phyloP scores from a whole-genome alignment of 2,329 filamentous ascomycete species.

The Chrysoporthe austroafricana region DNA sequence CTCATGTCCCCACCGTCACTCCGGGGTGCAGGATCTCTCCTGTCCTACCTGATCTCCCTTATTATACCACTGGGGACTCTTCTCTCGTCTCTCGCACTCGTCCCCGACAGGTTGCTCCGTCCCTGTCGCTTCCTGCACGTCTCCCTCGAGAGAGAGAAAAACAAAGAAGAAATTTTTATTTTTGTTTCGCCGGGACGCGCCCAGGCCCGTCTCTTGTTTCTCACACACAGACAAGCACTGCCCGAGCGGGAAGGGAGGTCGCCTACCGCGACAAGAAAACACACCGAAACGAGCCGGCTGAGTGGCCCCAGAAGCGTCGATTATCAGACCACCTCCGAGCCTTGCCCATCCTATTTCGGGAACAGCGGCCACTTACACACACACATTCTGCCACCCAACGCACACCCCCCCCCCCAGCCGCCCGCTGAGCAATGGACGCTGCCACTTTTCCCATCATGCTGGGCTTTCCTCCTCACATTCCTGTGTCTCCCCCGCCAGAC shows the following conservation, averaged over 20 bases:
- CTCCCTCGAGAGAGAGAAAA: neutral
- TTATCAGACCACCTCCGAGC: constrained; percentile 27
- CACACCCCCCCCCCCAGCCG: neutral
- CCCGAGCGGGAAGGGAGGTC: no score
- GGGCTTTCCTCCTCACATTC: constrained; percentile 37
- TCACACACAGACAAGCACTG: no score
- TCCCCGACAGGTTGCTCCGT: neutral
- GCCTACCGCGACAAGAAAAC: neutral
- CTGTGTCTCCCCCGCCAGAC: constrained; percentile 46
- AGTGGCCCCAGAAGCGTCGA: constrained; percentile 29
- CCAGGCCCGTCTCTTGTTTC: no score
- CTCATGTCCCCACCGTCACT: constrained; percentile 15
- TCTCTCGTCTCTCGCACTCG: neutral
- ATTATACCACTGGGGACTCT: neutral
- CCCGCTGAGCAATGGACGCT: constrained; percentile 19
- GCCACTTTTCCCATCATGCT: constrained; percentile 26
- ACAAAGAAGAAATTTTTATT: neutral
- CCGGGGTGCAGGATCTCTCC: constrained; percentile 17
- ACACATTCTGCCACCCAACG: neutral
- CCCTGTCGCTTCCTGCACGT: neutral
- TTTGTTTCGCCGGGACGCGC: no score
- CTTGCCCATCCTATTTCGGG: constrained; percentile 21
- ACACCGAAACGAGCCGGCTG: constrained; percentile 13
- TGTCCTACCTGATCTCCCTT: neutral
- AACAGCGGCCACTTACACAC: constrained; percentile 10